Percentiles rank a stretch among this genome's conserved stretches.
Evolutionary conservation across 805 yeast genomes (phyloP).

Genomic region (Yueomyces sinensis): DNA sequence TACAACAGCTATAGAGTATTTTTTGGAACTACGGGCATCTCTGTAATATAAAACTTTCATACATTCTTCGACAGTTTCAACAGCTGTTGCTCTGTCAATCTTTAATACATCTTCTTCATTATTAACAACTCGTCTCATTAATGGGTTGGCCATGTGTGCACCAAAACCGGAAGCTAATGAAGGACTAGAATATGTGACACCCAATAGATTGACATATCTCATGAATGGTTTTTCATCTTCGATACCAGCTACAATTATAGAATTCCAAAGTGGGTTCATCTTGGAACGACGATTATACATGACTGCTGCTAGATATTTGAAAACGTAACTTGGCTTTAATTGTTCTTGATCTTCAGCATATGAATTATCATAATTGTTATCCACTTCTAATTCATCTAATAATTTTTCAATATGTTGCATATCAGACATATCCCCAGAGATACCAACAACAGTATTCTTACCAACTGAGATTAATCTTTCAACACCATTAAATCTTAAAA

Average conservation of each 20-base stretch:
- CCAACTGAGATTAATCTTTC: conserved; percentile 84
- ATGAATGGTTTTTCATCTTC: conserved; percentile 61
- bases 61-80: conserved; percentile 62
- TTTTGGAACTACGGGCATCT: conserved; percentile 88
- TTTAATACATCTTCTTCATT: conserved; percentile 61
- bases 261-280: conserved; percentile 95
- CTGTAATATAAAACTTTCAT: conserved; percentile 93
- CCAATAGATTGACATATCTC: conserved; percentile 79
- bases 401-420: conserved; percentile 69
- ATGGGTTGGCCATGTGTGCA: conserved; percentile 84
- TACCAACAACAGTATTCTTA: conserved; percentile 74
- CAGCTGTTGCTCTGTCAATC: conserved; percentile 62
- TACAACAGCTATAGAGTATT: conserved; percentile 67
- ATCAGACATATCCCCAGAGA: conserved; percentile 91
- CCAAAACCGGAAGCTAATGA: conserved; percentile 95
- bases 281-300: conserved; percentile 81
- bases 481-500: conserved; percentile 71
- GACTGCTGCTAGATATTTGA: conserved; percentile 73
- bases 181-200: conserved; percentile 81
- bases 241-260: conserved; percentile 81
- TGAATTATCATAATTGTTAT: conserved; percentile 60
- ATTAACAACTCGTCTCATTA: conserved; percentile 75
- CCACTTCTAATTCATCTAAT: conserved; percentile 66
- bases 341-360: conserved; percentile 36
- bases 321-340: conserved; percentile 76